Evolutionary conservation across 257 asterid species (phyloP), one percentile per base, ranked within the genome.

Genomic region (Jacaranda mimosifolia): DNA sequence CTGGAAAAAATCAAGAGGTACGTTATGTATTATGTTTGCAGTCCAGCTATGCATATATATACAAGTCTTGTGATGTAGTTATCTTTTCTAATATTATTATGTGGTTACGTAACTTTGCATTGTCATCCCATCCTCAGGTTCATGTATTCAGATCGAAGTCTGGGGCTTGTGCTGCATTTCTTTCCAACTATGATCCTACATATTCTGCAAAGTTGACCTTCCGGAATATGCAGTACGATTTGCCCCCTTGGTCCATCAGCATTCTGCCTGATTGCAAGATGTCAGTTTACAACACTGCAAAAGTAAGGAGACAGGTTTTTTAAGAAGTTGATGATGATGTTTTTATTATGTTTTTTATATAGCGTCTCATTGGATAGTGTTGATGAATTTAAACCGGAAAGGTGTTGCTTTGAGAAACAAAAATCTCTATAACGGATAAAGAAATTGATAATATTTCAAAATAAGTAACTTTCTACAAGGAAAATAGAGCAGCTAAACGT

Each of bases 171-270:
- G 88, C 97, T 80, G 95, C 98, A 17, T 91, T 95, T 77, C 96
- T 95, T 66, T 78, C 99, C 71, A 95, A 95, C 78, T 92, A 67
- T 17, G 96, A 95, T 83, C 78, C 97, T 3, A 69, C 87, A 17
- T 82, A 49, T 60, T 83, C 94, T 1, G 84, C 91, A 3, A 89
- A 82, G 78, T 67, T 92, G 78, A 91, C 87, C 39, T 92, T 92
- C 83, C 87, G 77, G 57, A 89, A 88, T 63, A 48, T 13, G 77
- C 95, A 84, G 64, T 91, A 94, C 13, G 86, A 91, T 74, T 49
- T 95, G 83, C 98, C 98, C 74, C 93, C 98, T 56, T 95, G 99
- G 99, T 95, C 99, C 38, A 86, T 95, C 82, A 92, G 97, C 88
- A 91, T 95, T 79, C 94, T 95, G 45, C 99, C 98, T 0, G 98